Percentiles rank a stretch among this genome's conserved stretches.
phyloP scores from a whole-genome alignment of 2,329 filamentous ascomycete species.

The Fusarium citri region DNA sequence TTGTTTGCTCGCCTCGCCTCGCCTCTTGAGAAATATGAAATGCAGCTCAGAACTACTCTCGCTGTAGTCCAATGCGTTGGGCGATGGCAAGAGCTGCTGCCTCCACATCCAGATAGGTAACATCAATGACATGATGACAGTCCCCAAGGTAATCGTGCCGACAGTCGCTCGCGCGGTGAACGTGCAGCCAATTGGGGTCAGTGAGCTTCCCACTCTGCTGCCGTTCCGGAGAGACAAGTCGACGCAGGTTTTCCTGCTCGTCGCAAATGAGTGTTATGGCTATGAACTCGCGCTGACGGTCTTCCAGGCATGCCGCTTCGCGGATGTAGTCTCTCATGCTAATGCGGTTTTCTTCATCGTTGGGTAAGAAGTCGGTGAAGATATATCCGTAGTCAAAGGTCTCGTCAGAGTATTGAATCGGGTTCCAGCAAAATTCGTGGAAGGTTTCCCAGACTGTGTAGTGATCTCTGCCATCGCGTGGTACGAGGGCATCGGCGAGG shows the following conservation, averaged over 20 bases:
- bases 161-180: neutral
- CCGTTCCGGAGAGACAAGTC: neutral
- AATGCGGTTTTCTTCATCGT: rapidly evolving
- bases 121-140: neutral
- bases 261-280: neutral
- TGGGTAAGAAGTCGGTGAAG: neutral
- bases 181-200: neutral
- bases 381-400: neutral
- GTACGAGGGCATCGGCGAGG: neutral
- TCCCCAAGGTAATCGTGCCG: neutral
- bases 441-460: rapidly evolving
- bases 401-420: neutral
- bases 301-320: neutral
- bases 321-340: neutral
- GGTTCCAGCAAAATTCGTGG: rapidly evolving
- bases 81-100: neutral
- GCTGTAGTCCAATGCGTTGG: neutral
- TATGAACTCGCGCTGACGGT: neutral
- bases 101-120: neutral
- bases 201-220: neutral
- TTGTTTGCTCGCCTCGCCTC: neutral
- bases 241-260: neutral
- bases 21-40: neutral
- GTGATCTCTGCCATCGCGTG: neutral
- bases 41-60: neutral